phyloP scores from a whole-genome alignment of 2,329 filamentous ascomycete genomes.

The Emericellopsis atlantica region DNA sequence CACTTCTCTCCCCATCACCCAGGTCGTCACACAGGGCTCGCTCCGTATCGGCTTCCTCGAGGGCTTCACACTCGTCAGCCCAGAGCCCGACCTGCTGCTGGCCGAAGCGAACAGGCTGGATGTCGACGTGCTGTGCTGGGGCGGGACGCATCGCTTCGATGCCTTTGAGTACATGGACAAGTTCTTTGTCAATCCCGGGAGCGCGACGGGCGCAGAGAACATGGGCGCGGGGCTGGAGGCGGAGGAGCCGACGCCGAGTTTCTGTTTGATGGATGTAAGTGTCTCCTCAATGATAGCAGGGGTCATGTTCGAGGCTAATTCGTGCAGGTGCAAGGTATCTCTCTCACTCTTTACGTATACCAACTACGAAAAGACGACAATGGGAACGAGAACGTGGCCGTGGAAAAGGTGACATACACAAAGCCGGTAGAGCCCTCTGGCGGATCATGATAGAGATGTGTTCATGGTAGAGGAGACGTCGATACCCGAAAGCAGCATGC shows the following conservation, averaged over 20 bases:
- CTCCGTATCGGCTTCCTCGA: constrained; percentile 56
- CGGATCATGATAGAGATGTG: constrained; percentile 29
- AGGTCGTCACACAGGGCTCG: constrained; percentile 53
- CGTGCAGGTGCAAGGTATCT: constrained; percentile 80
- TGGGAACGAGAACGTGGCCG: constrained; percentile 66
- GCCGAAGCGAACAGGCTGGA: constrained; percentile 57
- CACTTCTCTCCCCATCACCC: constrained; percentile 49
- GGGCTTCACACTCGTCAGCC: constrained; percentile 55
- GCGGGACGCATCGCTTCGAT: constrained; percentile 56
- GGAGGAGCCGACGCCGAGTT: constrained; percentile 77
- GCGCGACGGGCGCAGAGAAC: constrained; percentile 50
- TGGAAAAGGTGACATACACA: constrained; percentile 78
- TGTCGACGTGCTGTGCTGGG: constrained; percentile 58
- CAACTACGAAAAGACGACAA: constrained; percentile 67
- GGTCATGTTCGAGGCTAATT: neutral
- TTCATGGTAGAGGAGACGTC: too few species aligned
- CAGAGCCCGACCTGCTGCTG: constrained; percentile 52
- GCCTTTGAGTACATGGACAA: constrained; percentile 65
- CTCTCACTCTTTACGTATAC: constrained; percentile 91
- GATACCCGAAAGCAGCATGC: constrained; percentile 1
- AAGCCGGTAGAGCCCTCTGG: constrained; percentile 54
- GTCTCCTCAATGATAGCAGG: too few species aligned
- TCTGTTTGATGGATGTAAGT: constrained; percentile 96
- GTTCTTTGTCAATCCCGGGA: constrained; percentile 60
- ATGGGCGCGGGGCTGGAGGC: constrained; percentile 43